These are phyloP conservation scores for Pogostemon cablin DNA, from an alignment of 257 asterid species.

Conservation along the genomic window DNA sequence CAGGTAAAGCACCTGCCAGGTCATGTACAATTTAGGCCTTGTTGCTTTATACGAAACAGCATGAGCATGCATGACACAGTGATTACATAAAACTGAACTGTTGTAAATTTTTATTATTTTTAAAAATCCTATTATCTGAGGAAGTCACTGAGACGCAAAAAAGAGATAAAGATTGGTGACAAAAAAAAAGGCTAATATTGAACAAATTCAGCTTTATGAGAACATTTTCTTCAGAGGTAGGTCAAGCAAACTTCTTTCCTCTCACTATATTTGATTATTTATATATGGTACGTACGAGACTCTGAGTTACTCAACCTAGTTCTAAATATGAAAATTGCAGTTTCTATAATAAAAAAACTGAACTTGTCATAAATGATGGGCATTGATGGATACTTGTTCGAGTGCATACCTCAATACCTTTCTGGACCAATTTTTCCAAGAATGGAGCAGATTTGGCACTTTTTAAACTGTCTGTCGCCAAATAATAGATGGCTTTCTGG, in stretches of 20 bases:
- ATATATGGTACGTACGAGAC: too few relatives aligned
- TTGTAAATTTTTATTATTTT: neutral
- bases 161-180: too few relatives aligned
- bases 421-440: conserved; percentile 88
- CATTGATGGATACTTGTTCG: neutral
- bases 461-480: conserved; percentile 95
- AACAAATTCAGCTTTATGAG: neutral
- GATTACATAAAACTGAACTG: neutral
- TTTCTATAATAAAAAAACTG: conserved; percentile 16
- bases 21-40: neutral
- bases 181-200: neutral
- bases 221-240: neutral
- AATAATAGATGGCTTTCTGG: conserved; percentile 87
- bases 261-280: too few relatives aligned
- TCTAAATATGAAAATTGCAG: neutral
- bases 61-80: neutral
- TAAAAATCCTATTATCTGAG: too few relatives aligned
- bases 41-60: neutral
- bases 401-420: conserved; percentile 78
- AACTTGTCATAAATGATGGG: neutral
- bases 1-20: conserved; percentile 74
- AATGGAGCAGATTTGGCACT: conserved; percentile 98
- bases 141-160: too few relatives aligned
- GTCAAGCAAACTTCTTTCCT: neutral
- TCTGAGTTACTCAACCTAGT: too few relatives aligned